phyloP scores from a whole-genome alignment of 1,284 basidiomycete species.

The Papiliotrema nemorosa region DNA sequence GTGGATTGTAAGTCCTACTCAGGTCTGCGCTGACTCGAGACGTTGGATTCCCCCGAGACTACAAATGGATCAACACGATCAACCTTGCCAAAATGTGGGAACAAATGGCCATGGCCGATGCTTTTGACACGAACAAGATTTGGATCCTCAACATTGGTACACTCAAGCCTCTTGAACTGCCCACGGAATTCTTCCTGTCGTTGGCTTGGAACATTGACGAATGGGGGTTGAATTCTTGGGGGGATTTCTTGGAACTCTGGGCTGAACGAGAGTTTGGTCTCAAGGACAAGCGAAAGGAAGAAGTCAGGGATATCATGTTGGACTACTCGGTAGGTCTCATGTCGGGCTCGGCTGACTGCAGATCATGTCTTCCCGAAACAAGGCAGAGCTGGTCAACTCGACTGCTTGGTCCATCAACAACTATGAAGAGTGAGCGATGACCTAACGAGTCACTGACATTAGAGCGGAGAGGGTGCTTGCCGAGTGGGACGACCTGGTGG shows the following conservation, averaged over 20 bases:
- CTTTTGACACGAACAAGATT: conserved; percentile 30
- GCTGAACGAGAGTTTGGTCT: conserved; percentile 25
- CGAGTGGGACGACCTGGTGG: conserved; percentile 53
- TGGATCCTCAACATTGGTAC: conserved; percentile 32
- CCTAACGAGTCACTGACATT: conserved; percentile 1
- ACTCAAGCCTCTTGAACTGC: conserved; percentile 28
- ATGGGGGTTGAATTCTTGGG: conserved; percentile 19
- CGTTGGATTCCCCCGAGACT: conserved; percentile 39
- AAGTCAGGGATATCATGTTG: conserved; percentile 27
- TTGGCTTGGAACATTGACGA: conserved; percentile 27
- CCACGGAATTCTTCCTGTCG: conserved; percentile 24
- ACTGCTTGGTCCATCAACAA: conserved; percentile 64
- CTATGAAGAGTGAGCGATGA: conserved; percentile 62
- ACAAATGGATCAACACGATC: conserved; percentile 43
- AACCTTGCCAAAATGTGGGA: conserved; percentile 33
- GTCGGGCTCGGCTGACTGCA: background rate
- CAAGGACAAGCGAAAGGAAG: conserved; percentile 11
- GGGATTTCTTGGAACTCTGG: conserved; percentile 20
- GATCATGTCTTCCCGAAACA: conserved; percentile 38
- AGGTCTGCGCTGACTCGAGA: conserved; percentile 7
- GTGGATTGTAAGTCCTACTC: conserved; percentile 43
- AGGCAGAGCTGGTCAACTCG: conserved; percentile 63
- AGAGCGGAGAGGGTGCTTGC: conserved; percentile 60
- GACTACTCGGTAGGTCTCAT: conserved; percentile 10
- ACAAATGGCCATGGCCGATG: conserved; percentile 32